A percentile compares a stretch with the other conserved stretches of the same genome.
Evolutionary conservation across 75 land plant genomes (phyloP).

Genomic region (Sequoiadendron giganteum): DNA sequence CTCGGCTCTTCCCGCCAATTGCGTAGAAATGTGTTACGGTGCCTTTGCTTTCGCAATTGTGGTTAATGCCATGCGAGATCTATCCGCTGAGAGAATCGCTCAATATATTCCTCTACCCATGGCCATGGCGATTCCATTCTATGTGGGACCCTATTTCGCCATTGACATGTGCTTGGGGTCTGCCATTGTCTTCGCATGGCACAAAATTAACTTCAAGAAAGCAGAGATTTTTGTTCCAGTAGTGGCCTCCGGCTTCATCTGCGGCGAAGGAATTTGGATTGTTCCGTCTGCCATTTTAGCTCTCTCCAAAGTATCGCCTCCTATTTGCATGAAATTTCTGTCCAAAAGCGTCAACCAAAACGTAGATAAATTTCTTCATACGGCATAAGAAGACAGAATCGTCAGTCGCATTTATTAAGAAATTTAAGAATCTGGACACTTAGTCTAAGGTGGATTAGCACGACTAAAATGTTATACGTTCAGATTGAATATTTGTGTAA

Average conservation of each 20-base stretch:
- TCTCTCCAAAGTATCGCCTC: constrained; percentile 45
- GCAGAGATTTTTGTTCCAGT: constrained; percentile 54
- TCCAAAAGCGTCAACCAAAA: constrained; percentile 10
- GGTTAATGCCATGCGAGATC: constrained; percentile 39
- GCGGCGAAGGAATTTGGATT: constrained; percentile 82
- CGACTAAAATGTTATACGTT: too few species aligned
- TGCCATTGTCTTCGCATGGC: constrained; percentile 56
- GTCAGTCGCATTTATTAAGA: too few species aligned
- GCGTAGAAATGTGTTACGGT: constrained; percentile 48
- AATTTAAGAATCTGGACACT: too few species aligned
- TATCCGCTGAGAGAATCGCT: constrained; percentile 8
- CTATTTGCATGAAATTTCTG: constrained; percentile 69
- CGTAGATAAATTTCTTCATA: not conserved
- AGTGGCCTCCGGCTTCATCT: constrained; percentile 77
- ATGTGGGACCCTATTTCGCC: constrained; percentile 58
- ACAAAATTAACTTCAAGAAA: constrained; percentile 32
- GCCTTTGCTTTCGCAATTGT: constrained; percentile 47
- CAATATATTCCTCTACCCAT: constrained; percentile 66
- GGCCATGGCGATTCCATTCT: constrained; percentile 83
- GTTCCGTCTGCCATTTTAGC: constrained; percentile 63
- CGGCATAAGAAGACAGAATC: not conserved
- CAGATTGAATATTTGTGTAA: too few species aligned
- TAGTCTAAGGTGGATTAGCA: too few species aligned
- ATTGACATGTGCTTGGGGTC: constrained; percentile 73
- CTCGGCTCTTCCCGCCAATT: constrained; percentile 47